Evolutionary conservation across 73 alveolate genomes (phyloP), one percentile per base, ranked within the genome.

Genomic region (Symbiodinium natans): DNA sequence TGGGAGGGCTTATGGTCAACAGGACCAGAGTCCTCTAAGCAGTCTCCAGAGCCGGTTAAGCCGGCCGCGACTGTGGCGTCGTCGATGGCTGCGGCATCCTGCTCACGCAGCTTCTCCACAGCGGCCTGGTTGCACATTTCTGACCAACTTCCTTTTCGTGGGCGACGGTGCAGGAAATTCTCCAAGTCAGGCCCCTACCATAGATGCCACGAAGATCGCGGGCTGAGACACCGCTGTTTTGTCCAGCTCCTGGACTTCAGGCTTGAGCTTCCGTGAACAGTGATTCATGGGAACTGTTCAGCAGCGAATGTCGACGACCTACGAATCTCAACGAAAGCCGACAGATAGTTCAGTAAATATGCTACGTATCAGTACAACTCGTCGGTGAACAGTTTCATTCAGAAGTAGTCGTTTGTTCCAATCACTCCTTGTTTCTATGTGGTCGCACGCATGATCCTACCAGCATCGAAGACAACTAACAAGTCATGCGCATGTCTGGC

Each of bases 161-260:
- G 11, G 56, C 11, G 56, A 6, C 56, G n/a, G n/a, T n/a, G n/a
- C n/a, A n/a, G n/a, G n/a, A 46, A 46, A 46, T 46, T 46, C 21
- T 13, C 59, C 13, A 13, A 46, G 13, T 27, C 9, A n/a, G 40
- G 38, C 59, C 93, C 85, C 25, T 73, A 41, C 99, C 99, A 93
- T 93, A 41, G 99, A 93, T 6, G 99, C 93, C 86, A 93, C 99
- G 48, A 93, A 93, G 52, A 93, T 93, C 40, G 93, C 99, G 1
- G 99, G 99, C 75, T 93, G 99, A 19, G 93, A 93, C 40, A 93
- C 93, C 19, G 93, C 99, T 5, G 99, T 93, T 42, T 38, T 46
- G 86, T 93, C 99, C 87, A 93, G 41, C 43, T 88, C 95, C 95
- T 88, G 38, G 93, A 8, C 33, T 15, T 31, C 1, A 23, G 33